These are phyloP conservation scores for Seminavis robusta DNA, from an alignment of 108 stramenopile species.

Conservation along the genomic window DNA sequence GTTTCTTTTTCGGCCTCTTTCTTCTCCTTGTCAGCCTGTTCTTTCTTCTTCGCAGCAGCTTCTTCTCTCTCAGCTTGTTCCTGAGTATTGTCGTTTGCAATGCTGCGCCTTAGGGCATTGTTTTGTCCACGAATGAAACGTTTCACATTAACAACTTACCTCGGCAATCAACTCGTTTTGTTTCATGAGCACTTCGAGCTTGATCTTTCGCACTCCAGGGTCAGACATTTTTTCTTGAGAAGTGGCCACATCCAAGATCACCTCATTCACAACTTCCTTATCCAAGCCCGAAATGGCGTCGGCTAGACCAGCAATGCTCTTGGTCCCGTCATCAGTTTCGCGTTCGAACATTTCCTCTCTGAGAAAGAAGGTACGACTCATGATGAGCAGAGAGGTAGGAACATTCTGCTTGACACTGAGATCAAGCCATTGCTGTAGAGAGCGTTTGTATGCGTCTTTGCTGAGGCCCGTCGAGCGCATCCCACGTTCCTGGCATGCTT, in stretches of 20 bases:
- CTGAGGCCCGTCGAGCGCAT: slow-evolving; percentile 95
- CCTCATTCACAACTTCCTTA: slow-evolving; percentile 93
- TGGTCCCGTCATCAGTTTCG: slow-evolving; percentile 26
- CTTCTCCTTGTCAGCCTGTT: slow-evolving; percentile 29
- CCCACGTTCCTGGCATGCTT: slow-evolving; percentile 96
- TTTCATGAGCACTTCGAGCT: slow-evolving; percentile 73
- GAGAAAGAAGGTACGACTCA: slow-evolving; percentile 94
- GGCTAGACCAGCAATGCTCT: slow-evolving; percentile 73
- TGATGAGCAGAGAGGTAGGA: slow-evolving; percentile 93
- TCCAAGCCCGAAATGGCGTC: slow-evolving; percentile 94
- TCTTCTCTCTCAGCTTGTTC: slow-evolving; percentile 67
- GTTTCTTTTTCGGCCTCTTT: slow-evolving; percentile 25
- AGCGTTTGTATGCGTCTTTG: slow-evolving; percentile 82
- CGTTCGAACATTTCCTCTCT: slow-evolving; percentile 58
- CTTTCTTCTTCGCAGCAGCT: slow-evolving; percentile 53
- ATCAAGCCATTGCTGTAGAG: slow-evolving; percentile 96
- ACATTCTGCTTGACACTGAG: slow-evolving; percentile 92
- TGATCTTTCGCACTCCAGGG: slow-evolving; percentile 74
- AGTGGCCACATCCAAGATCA: slow-evolving; percentile 90
- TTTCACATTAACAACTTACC: no score
- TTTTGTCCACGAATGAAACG: no score
- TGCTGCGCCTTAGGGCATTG: no score
- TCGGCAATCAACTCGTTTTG: slow-evolving; percentile 79
- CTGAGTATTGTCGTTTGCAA: no score
- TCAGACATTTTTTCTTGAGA: slow-evolving; percentile 68